Percentiles rank a stretch among this genome's conserved stretches.
phyloP scores from a whole-genome alignment of 1,284 basidiomycete genomes.

The Moesziomyces aphidis region DNA sequence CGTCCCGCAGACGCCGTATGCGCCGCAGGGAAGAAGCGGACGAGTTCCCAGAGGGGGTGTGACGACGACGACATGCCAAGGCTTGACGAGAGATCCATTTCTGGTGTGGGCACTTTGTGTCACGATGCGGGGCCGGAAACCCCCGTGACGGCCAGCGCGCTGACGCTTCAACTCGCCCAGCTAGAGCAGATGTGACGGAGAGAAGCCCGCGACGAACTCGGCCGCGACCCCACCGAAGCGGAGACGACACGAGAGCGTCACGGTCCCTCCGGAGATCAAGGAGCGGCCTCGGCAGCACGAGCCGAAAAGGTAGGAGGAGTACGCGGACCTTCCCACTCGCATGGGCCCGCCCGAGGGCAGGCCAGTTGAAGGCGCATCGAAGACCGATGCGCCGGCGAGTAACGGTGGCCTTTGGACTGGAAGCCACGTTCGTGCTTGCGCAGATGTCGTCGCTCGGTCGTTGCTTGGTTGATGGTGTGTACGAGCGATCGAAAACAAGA shows the following conservation, averaged over 20 bases:
- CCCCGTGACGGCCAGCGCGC: conserved; percentile 39
- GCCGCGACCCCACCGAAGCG: conserved; percentile 1
- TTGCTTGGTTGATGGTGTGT: neutral
- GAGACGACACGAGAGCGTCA: conserved; percentile 7
- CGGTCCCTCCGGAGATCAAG: conserved; percentile 39
- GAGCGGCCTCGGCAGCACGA: conserved; percentile 25
- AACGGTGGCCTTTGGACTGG: conserved; percentile 65
- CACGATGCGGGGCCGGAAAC: conserved; percentile 2
- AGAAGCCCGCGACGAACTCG: conserved; percentile 19
- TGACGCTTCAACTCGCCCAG: conserved; percentile 55
- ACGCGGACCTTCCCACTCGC: conserved; percentile 68
- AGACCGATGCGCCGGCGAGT: conserved; percentile 49
- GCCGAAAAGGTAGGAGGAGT: conserved; percentile 60
- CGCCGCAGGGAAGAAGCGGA: neutral
- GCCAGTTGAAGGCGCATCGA: conserved; percentile 21
- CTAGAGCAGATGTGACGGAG: conserved; percentile 49
- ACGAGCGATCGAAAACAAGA: neutral
- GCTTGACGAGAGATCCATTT: conserved; percentile 53
- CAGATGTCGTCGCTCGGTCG: neutral
- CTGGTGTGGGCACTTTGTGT: conserved; percentile 53
- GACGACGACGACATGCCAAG: conserved; percentile 8
- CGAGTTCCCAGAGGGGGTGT: neutral
- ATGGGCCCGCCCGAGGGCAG: conserved; percentile 30
- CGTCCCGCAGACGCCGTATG: neutral
- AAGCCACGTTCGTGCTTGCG: conserved; percentile 18